These are phyloP conservation scores for Coemansia sp. DNA, from an alignment of 192 early-diverging fungal genomes.

Conservation along the genomic window DNA sequence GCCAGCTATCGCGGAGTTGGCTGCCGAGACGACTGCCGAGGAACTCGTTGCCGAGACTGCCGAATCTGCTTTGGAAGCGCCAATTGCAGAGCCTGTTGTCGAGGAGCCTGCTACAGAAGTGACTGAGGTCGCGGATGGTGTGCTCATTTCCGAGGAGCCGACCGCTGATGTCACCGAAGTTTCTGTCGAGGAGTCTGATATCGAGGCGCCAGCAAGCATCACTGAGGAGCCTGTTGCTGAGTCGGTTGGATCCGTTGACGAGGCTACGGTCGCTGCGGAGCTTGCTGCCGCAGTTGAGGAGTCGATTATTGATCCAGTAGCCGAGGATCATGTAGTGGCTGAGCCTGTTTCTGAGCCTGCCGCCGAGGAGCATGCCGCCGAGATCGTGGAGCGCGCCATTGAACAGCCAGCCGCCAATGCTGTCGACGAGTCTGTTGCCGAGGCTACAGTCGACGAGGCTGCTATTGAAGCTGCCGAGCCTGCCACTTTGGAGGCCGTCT, in stretches of 20 bases:
- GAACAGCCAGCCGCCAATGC: not conserved
- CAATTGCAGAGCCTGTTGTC: no score
- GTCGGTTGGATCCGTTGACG: no score
- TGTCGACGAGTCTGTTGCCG: not conserved
- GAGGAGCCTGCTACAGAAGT: not conserved
- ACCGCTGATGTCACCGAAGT: not conserved
- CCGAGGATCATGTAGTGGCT: no score
- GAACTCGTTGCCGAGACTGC: not conserved
- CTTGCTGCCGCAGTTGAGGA: not conserved
- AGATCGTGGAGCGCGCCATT: conserved; percentile 5
- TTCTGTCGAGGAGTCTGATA: not conserved
- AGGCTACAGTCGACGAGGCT: not conserved
- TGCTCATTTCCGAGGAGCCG: no score
- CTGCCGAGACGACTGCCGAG: not conserved
- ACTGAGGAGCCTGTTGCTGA: not conserved
- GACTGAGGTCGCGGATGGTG: no score
- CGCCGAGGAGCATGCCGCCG: not conserved
- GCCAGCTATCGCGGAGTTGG: not conserved
- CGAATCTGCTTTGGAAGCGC: no score
- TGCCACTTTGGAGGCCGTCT: not conserved
- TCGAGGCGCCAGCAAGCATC: not conserved
- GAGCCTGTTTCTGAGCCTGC: not conserved
- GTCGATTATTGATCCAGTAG: not conserved
- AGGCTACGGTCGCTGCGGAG: not conserved
- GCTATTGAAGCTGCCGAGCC: not conserved